Evolutionary conservation across 306 rosid genomes (phyloP).

Genomic region (Vigna angularis): DNA sequence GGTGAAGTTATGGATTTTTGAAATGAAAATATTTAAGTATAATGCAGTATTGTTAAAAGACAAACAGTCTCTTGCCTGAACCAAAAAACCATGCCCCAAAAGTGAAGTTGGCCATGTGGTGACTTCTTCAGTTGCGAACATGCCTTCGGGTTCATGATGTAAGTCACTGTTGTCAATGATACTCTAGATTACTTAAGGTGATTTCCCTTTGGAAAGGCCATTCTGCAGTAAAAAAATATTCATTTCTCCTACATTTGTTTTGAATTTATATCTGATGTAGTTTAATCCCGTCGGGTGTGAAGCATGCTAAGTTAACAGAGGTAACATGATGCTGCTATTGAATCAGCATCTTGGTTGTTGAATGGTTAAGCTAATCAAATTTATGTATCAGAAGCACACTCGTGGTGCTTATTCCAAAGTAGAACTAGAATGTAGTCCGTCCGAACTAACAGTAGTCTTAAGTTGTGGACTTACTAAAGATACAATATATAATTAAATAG

Average conservation of each 20-base stretch:
- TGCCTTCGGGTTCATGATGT: too few relatives aligned
- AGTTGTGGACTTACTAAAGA: neutral
- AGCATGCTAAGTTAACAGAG: neutral
- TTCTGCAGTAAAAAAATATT: neutral
- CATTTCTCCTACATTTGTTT: neutral
- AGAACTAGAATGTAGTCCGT: conserved; percentile 2
- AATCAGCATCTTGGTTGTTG: conserved; percentile 11
- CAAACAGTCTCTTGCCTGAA: neutral
- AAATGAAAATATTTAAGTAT: neutral
- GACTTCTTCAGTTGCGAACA: too few relatives aligned
- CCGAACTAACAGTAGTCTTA: neutral
- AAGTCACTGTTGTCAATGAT: neutral
- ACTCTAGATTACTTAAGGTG: neutral
- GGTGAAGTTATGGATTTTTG: neutral
- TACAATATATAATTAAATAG: neutral
- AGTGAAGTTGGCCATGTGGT: too few relatives aligned
- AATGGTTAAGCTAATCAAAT: neutral
- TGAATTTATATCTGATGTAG: neutral
- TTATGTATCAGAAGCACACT: neutral
- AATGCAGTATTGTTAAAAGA: neutral
- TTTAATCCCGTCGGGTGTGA: neutral
- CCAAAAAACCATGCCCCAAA: neutral
- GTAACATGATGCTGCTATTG: neutral
- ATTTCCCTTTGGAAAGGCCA: neutral
- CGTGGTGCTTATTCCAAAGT: conserved; percentile 1